Base-by-base conservation (phyloP, 371 early-diverging fungal genomes). In the Mucor saturninus region DNA sequence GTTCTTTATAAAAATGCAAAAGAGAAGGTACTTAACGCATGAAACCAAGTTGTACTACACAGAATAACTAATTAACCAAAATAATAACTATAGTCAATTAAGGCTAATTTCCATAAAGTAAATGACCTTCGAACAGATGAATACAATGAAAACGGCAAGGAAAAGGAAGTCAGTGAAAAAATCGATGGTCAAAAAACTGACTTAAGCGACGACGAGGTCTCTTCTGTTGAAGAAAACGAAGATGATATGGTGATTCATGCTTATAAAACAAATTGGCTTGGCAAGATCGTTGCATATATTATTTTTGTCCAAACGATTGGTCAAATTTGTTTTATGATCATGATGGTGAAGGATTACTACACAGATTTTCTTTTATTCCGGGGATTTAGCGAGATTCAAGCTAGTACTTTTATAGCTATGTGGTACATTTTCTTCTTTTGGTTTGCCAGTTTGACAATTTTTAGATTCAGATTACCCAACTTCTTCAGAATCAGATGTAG, bases 351-450 rank as follows among this genome's bases (percentile, higher is more conserved):
- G 10, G 80, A 80, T 48, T 80, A 77, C 21, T 80, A 80, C 56
- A 56, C 72, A n/a, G 58, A 60, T 32, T 77, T 70, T 29, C 43
- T 54, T 5, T 61, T 69, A 6, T 80, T 77, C 64, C 64, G 68
- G 5, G 80, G 77, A 0, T 7, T 40, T 64, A 13, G 77, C 75
- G 50, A 50, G 9, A 50, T 50, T 11, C 76, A 77, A 46, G 67
- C 76, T 2, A 72, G 73, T 61, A 75, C 76, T 5, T 81, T 77
- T 59, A 81, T 81, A 26, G 81, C 71, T 15, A 69, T 73, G 67
- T 92, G 92, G 92, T 89, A 89, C 62, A 60, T 91, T 57, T 79
- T 83, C 21, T 82, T 83, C 32, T 42, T 84, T 46, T 91, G 91
- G 91, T 84, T 90, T 68, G 65, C 86, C 7, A 54, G 61, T 5